Percentiles rank a stretch among this genome's conserved stretches.
phyloP scores from a whole-genome alignment of 2,329 filamentous ascomycete genomes.

The Botrytis fragariae region DNA sequence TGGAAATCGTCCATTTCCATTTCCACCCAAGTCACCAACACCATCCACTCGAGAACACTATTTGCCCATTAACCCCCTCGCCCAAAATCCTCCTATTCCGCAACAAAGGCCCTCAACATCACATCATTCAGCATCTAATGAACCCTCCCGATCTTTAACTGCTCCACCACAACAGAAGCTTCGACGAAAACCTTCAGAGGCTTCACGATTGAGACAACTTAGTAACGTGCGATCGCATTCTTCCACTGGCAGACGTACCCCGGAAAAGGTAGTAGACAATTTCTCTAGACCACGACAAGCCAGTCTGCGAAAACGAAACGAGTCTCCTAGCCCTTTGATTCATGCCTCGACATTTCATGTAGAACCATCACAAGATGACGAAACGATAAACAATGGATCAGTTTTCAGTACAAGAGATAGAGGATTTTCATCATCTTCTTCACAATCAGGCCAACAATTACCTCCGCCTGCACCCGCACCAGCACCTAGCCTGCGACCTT shows the following conservation, averaged over 20 bases:
- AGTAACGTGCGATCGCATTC: constrained; percentile 36
- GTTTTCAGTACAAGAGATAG: constrained; percentile 28
- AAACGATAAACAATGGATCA: constrained; percentile 24
- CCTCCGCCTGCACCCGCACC: constrained; percentile 12
- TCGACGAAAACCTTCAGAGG: constrained; percentile 36
- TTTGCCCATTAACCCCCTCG: constrained; percentile 5
- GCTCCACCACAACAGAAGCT: constrained; percentile 29
- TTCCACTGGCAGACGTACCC: constrained; percentile 30
- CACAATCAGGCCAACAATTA: constrained; percentile 29
- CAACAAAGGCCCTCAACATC: constrained; percentile 31
- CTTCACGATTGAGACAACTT: constrained; percentile 36
- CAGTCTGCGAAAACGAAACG: constrained; percentile 33
- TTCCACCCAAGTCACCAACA: constrained; percentile 26
- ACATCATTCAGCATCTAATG: constrained; percentile 26
- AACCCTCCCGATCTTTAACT: constrained; percentile 30
- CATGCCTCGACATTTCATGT: constrained; percentile 30
- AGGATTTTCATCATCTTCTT: constrained; percentile 35
- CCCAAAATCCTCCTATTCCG: constrained; percentile 11
- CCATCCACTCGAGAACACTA: constrained; percentile 18
- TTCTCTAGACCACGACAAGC: constrained; percentile 36
- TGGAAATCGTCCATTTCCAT: constrained; percentile 8
- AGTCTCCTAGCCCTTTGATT: constrained; percentile 32
- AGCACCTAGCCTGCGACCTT: constrained; percentile 30
- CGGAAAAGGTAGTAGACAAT: constrained; percentile 31
- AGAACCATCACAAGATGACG: constrained; percentile 28